These are phyloP conservation scores for Platanthera zijinensis DNA, from an alignment of 106 monocot species.

Conservation along the genomic window DNA sequence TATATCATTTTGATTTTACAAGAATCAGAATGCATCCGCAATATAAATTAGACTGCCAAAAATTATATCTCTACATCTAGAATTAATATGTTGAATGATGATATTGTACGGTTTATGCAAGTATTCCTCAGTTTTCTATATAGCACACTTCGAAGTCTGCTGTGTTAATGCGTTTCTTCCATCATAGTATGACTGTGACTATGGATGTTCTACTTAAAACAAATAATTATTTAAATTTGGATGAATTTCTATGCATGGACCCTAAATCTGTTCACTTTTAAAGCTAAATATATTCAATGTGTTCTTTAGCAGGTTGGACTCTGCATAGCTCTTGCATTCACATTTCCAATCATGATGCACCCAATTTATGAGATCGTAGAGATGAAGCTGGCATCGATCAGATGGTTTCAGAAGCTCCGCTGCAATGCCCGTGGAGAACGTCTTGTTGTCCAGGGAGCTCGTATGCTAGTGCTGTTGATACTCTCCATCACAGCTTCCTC, in stretches of 20 bases:
- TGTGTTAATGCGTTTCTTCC: not conserved
- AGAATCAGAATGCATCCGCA: not conserved
- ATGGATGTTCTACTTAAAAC: not conserved
- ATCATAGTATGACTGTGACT: not conserved
- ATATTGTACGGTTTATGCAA: not conserved
- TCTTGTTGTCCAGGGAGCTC: slow-evolving; percentile 35
- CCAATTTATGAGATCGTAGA: slow-evolving; percentile 90
- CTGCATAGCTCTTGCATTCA: slow-evolving; percentile 75
- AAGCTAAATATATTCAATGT: not conserved
- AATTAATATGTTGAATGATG: not conserved
- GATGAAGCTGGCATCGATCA: slow-evolving; percentile 34
- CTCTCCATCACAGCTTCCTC: slow-evolving; percentile 50
- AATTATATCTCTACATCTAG: not conserved
- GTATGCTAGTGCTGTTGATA: slow-evolving; percentile 29
- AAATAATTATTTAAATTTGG: not conserved
- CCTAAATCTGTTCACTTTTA: not conserved
- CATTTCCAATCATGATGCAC: slow-evolving; percentile 98
- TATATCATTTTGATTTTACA: not conserved
- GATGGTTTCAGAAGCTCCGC: slow-evolving; percentile 45
- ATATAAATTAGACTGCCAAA: not conserved
- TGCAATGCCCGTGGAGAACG: slow-evolving; percentile 23
- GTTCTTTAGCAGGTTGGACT: slow-evolving; percentile 57
- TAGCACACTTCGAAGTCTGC: not conserved
- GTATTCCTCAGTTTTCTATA: not conserved
- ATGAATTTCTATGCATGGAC: not conserved